Base-by-base conservation (phyloP, 179 eudicot species). In the Nepenthes alata region DNA sequence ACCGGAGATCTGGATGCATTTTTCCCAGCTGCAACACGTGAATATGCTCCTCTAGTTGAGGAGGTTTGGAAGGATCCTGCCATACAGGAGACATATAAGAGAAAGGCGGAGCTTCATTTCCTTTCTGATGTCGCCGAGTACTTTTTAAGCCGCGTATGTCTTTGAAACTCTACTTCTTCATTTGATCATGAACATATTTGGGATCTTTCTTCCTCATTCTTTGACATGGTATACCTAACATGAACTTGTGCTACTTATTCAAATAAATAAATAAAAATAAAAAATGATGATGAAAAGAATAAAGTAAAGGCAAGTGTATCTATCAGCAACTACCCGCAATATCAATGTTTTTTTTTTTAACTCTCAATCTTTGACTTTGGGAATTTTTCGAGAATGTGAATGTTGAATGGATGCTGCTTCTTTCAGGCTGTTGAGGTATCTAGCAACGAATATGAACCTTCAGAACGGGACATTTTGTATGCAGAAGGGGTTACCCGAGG, bases 11-110 rank as follows among this genome's bases (percentile, higher is more conserved):
- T 93, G 74, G 97, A 89, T 62, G 91, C 98, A 51, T 89, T 89
- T 69, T 93, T 93, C 63, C 98, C 98, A 11, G 98, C 98, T n/a
- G 98, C 98, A 47, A 93, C 98, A 0, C 86, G 98, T 37, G 99
- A 94, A 63, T 94, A 94, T 74, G 99, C 99, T 60, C 99, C 99
- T 15, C 72, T 90, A 59, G 99, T 94, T 69, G 99, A 94, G 73
- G 99, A 94, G 69, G 82, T 94, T n/a, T 90, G 99, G 99, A 87
- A 63, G 71, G 97, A 90, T 79, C 86, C 97, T 59, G 96, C 99
- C 54, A 90, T 94, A 68, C 99, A 85, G 69, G 91, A 77, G 69
- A 87, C 97, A 5, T 87, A 73, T 74, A 82, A 59, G 74, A 81
- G 94, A 73, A 93, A 78, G 62, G 77, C 83, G 35, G 98, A 84